phyloP scores from a whole-genome alignment of 2,329 filamentous ascomycete genomes.

The Ophidiomyces ophidiicola region DNA sequence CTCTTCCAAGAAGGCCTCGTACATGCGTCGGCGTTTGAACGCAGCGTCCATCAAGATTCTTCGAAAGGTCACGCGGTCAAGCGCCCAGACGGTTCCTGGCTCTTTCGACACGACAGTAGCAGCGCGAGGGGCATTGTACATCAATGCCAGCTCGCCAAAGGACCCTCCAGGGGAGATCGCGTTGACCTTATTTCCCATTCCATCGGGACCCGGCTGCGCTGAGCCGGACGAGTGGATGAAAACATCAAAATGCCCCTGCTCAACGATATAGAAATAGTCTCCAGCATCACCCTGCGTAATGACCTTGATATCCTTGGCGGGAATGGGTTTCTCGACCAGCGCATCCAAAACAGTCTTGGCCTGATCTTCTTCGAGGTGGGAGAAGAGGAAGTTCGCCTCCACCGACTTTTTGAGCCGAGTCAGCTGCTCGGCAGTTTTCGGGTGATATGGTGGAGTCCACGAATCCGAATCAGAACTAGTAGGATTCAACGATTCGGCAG shows the following conservation, averaged over 20 bases:
- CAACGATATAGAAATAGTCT: conserved; percentile 96
- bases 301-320: conserved; percentile 78
- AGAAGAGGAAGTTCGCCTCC: conserved; percentile 83
- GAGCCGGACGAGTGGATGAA: conserved; percentile 70
- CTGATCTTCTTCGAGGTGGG: conserved; percentile 88
- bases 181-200: conserved; percentile 70
- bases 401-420: conserved; percentile 69
- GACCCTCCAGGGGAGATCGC: conserved; percentile 78
- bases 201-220: conserved; percentile 58
- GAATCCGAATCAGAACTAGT: conserved; percentile 71
- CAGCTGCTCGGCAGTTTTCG: conserved; percentile 72
- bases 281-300: conserved; percentile 92
- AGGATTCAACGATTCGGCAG: conserved; percentile 89
- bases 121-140: conserved; percentile 96
- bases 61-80: conserved; percentile 92
- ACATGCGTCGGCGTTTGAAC: conserved; percentile 90
- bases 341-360: conserved; percentile 76
- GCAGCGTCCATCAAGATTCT: conserved; percentile 97
- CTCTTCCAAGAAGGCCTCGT: conserved; percentile 91
- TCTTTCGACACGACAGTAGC: conserved; percentile 84
- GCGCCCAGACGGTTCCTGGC: conserved; percentile 75
- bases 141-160: conserved; percentile 90
- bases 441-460: conserved; percentile 76
- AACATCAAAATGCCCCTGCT: conserved; percentile 80
- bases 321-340: conserved; percentile 87